These are phyloP conservation scores for Pythium vanterpoolii DNA, from an alignment of 352 stramenopile genomes.

Conservation along the genomic window DNA sequence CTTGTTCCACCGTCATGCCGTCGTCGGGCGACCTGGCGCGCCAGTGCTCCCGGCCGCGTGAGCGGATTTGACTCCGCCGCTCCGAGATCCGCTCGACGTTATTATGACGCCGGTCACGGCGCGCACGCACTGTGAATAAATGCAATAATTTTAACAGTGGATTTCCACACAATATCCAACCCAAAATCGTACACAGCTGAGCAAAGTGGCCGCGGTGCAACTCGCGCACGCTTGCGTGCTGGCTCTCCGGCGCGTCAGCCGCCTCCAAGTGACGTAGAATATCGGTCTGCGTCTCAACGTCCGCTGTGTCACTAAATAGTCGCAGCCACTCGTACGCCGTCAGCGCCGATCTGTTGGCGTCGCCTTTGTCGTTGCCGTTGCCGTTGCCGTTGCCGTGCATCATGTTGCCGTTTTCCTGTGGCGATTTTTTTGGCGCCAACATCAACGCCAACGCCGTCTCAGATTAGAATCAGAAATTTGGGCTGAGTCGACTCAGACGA, in stretches of 20 bases:
- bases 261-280: conserved; percentile 36
- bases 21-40: conserved; percentile 19
- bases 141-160: neutral
- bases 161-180: neutral
- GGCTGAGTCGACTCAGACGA: too few species aligned
- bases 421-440: conserved; percentile 7
- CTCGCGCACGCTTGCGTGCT: conserved; percentile 27
- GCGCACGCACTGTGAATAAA: conserved; percentile 26
- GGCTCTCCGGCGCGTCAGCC: conserved; percentile 10
- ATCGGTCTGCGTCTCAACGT: conserved; percentile 34
- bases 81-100: conserved; percentile 28
- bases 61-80: conserved; percentile 33
- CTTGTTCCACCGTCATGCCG: conserved; percentile 30
- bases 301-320: conserved; percentile 19
- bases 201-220: conserved; percentile 44
- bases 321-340: conserved; percentile 22
- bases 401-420: conserved; percentile 1
- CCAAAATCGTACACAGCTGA: conserved; percentile 31
- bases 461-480: neutral
- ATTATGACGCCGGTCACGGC: conserved; percentile 16
- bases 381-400: neutral
- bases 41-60: conserved; percentile 36
- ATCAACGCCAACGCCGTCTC: neutral
- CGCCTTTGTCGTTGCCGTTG: neutral
- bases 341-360: neutral